A percentile compares a stretch with the other conserved stretches of the same genome.
These are phyloP conservation scores for Taphrina sp. DNA, from an alignment of 1,139 yeast species.

Conservation along the genomic window DNA sequence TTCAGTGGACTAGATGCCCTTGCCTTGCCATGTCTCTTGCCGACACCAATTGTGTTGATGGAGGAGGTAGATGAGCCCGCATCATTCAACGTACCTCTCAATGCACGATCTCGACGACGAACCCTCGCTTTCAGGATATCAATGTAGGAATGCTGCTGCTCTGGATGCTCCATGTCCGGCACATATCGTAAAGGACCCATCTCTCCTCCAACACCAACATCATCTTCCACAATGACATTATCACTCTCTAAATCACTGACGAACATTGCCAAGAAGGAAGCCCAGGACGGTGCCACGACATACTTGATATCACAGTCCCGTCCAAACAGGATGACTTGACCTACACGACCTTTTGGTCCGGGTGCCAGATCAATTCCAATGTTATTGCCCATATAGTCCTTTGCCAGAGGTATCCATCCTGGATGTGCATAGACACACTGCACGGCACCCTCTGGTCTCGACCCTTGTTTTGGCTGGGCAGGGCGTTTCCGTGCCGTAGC, in stretches of 20 bases:
- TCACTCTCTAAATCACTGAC: conserved; percentile 83
- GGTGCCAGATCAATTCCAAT: conserved; percentile 88
- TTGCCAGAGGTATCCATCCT: conserved; percentile 84
- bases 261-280: conserved; percentile 71
- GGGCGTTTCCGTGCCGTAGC: conserved; percentile 7
- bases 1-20: conserved; percentile 21
- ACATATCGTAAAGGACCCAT: conserved; percentile 25
- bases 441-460: conserved; percentile 67
- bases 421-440: conserved; percentile 78
- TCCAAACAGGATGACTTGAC: conserved; percentile 85
- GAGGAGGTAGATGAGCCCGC: conserved; percentile 3
- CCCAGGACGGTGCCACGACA: conserved; percentile 78
- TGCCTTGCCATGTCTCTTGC: conserved; percentile 16
- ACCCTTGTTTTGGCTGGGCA: conserved; percentile 12
- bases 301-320: conserved; percentile 84
- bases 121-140: conserved; percentile 26
- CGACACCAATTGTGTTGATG: neutral
- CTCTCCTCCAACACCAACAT: conserved; percentile 39
- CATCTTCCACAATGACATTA: conserved; percentile 63
- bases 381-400: conserved; percentile 86
- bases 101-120: conserved; percentile 28
- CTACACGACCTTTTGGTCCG: conserved; percentile 68
- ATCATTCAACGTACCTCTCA: conserved; percentile 17
- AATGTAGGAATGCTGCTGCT: conserved; percentile 14
- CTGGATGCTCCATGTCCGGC: conserved; percentile 8